These are phyloP conservation scores for Blastocystis sp. DNA, from an alignment of 352 stramenopile genomes.

Conservation along the genomic window DNA sequence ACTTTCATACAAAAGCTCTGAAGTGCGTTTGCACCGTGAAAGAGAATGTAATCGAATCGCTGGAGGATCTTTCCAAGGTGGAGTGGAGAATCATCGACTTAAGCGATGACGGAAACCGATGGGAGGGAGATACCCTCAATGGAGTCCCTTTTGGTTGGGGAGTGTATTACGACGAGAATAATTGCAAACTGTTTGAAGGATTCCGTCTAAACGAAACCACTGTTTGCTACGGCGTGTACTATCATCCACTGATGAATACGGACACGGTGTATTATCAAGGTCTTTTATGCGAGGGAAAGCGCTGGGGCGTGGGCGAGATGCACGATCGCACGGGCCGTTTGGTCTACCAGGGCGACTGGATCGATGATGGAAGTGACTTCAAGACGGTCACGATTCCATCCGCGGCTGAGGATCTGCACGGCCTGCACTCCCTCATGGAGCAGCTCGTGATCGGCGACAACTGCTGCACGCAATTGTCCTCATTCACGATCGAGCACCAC, in stretches of 20 bases:
- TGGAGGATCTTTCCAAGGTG: background rate
- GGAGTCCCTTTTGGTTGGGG: conserved; percentile 7
- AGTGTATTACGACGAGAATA: conserved; percentile 5
- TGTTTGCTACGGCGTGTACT: conserved; percentile 1
- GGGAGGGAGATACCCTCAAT: conserved; percentile 12
- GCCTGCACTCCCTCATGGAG: background rate
- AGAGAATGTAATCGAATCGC: background rate
- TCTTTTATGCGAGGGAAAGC: background rate
- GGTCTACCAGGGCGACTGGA: conserved; percentile 12
- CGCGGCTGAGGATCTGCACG: background rate
- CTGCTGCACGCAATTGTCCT: background rate
- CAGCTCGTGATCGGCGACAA: background rate
- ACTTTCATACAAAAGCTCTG: background rate
- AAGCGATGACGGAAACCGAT: background rate
- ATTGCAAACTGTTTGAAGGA: background rate
- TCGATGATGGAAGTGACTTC: background rate
- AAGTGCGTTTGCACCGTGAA: background rate
- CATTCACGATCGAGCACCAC: background rate
- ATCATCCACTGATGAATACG: background rate
- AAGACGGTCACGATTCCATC: background rate
- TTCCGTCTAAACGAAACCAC: background rate
- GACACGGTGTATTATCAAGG: background rate
- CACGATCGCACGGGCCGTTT: background rate
- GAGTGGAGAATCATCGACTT: conserved; percentile 10
- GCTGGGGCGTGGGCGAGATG: background rate